phyloP scores from a whole-genome alignment of 148 eudicot genomes.

The Fagopyrum tataricum region DNA sequence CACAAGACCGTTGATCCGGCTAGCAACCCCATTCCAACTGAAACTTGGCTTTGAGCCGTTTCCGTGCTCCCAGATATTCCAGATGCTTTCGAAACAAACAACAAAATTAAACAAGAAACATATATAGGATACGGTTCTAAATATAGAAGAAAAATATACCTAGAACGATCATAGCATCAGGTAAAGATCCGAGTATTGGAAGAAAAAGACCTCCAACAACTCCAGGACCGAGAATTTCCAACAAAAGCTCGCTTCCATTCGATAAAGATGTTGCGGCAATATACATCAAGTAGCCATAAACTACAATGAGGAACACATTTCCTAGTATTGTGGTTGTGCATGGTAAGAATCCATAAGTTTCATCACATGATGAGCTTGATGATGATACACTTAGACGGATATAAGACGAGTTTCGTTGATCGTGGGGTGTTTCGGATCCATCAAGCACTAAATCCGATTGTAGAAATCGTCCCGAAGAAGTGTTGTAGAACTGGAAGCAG shows the following conservation, averaged over 20 bases:
- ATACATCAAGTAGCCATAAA: constrained; percentile 52
- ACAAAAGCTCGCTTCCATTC: constrained; percentile 41
- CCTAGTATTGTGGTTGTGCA: constrained; percentile 49
- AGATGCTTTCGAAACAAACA: constrained; percentile 40
- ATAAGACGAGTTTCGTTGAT: neutral
- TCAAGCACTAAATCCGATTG: neutral
- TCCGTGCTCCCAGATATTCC: constrained; percentile 72
- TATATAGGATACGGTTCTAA: no score
- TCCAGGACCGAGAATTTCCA: constrained; percentile 45
- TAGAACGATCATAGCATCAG: constrained; percentile 44
- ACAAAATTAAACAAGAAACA: neutral
- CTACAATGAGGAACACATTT: constrained; percentile 39
- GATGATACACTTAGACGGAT: neutral
- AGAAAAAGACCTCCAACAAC: constrained; percentile 37
- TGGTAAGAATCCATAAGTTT: constrained; percentile 56
- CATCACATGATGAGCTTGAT: constrained; percentile 32
- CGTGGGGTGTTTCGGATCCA: neutral
- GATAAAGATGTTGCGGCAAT: constrained; percentile 40
- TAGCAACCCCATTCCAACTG: constrained; percentile 92
- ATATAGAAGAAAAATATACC: constrained; percentile 17
- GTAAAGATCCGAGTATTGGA: constrained; percentile 36
- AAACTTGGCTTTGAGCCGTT: constrained; percentile 80
- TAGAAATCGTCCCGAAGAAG: neutral
- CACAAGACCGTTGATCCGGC: constrained; percentile 97
- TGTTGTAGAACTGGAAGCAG: neutral